Conservation (phyloP, 768 basidiomycete genomes). For the Rhodotorula sphaerocarpa region DNA sequence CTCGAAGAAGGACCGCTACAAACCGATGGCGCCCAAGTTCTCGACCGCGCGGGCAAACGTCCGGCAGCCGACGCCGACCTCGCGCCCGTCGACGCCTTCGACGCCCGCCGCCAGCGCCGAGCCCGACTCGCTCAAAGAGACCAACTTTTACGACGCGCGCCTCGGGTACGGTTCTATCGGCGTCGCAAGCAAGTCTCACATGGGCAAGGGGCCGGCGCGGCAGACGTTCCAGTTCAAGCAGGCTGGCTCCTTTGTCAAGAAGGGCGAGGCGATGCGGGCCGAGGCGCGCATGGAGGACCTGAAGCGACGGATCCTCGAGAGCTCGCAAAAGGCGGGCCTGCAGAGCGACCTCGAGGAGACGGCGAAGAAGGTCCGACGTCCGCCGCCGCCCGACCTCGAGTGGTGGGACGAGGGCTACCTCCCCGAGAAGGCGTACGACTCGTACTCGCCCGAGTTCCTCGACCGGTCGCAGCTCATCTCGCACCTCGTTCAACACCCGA, state of each 20-base stretch:
- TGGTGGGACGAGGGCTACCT: conserved; percentile 95
- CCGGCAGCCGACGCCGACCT: conserved; percentile 58
- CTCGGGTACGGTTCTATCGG: conserved; percentile 51
- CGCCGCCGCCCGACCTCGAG: conserved; percentile 78
- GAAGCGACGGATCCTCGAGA: conserved; percentile 86
- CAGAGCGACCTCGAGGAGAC: conserved; percentile 79
- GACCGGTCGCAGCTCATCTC: conserved; percentile 60
- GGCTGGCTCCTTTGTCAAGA: conserved; percentile 68
- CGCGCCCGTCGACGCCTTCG: conserved; percentile 41
- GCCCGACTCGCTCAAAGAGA: conserved; percentile 30
- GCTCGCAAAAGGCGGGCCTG: conserved; percentile 83
- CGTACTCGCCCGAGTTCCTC: conserved; percentile 14
- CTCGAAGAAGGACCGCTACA: conserved; percentile 81
- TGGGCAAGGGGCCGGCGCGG: conserved; percentile 55
- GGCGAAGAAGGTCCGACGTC: conserved; percentile 73
- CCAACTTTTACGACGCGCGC: conserved; percentile 41
- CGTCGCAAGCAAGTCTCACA: conserved; percentile 55
- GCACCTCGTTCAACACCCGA: conserved; percentile 90
- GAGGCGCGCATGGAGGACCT: conserved; percentile 75
- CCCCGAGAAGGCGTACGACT: conserved; percentile 65
- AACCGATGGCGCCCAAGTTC: conserved; percentile 99
- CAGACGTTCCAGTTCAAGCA: conserved; percentile 70
- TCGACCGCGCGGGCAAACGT: conserved; percentile 86
- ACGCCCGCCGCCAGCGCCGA: conserved; percentile 39
- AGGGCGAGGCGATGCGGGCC: conserved; percentile 48